Evolutionary conservation across 2,329 filamentous ascomycete species (phyloP), one percentile per base, ranked within the genome.

Genomic region (Tolypocladium amazonense): DNA sequence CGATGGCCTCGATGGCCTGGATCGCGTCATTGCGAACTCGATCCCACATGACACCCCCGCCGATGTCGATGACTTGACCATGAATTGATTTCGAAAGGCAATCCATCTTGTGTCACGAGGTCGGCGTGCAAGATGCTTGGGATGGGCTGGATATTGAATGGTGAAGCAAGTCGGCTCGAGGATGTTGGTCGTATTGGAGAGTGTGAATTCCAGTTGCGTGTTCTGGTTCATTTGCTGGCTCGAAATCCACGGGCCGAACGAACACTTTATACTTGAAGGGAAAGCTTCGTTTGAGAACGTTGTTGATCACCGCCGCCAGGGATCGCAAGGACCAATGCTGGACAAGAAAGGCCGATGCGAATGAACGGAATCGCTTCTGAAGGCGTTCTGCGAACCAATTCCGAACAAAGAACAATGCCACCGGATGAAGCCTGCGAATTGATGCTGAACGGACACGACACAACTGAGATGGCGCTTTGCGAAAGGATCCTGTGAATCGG

Each of bases 1-100:
- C 68, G 4, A 64, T 58, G 20, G 64, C 58, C 37, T 59, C 63
- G 20, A 76, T 66, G 12, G 65, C 62, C 18, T 64, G 33, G 33
- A 9, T 61, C 35, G 76, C 63, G 33, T 68, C 65, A 37, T 69
- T 59, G 38, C 62, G 63, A 35, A 76, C 63, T 27, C 67, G 60
- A 43, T 63, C 61, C 47, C 66, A 62, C 71, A 77, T 69, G 23
- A 59, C 59, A 60, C 72, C 70, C 18, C 74, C 75, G 15, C 74
- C 75, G 56, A 77, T 77, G 50, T 77, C 71, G 43, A 72, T 57
- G 37, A 76, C 71, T 37, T 65, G 59, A 50, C 73, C 74, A 56
- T 75, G 69, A 25, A 60, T 60, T n/a, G n/a, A 39, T 25, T 35
- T 14, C 3, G n/a, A 15, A 12, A 55, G 15, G 15, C n/a, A 45